Conservation (phyloP, 768 basidiomycete species). For the Favolaschia claudopus region DNA sequence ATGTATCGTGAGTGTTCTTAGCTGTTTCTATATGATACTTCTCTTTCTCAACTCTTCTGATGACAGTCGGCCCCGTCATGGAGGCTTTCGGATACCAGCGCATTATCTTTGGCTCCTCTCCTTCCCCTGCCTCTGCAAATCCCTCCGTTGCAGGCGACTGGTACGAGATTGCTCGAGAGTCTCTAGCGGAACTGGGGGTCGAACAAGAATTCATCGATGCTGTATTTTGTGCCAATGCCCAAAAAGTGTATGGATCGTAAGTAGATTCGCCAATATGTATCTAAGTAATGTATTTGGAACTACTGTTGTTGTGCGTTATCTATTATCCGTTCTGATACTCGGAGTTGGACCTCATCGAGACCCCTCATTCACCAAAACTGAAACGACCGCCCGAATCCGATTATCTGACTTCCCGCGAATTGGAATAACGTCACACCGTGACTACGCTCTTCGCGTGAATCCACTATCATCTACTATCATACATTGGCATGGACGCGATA, state of each 20-base stretch:
- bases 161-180: slow-evolving; percentile 84
- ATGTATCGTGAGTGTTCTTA: slow-evolving; percentile 75
- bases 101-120: slow-evolving; percentile 84
- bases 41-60: slow-evolving; percentile 9
- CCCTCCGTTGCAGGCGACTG: slow-evolving; percentile 68
- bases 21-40: neutral
- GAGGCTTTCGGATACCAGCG: slow-evolving; percentile 88
- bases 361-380: too few relatives aligned
- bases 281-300: neutral
- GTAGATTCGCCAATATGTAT: slow-evolving; percentile 16
- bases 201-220: slow-evolving; percentile 81
- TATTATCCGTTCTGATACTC: too few relatives aligned
- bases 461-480: neutral
- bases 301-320: too few relatives aligned
- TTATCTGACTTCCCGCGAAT: too few relatives aligned
- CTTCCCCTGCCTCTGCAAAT: slow-evolving; percentile 57
- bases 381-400: too few relatives aligned
- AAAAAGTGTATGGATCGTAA: slow-evolving; percentile 50
- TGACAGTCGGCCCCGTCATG: slow-evolving; percentile 76
- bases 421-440: too few relatives aligned
- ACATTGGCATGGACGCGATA: slow-evolving; percentile 6
- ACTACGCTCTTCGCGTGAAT: neutral
- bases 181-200: slow-evolving; percentile 78
- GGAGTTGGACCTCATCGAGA: too few relatives aligned
- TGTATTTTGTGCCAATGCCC: slow-evolving; percentile 67